A percentile compares a stretch with the other conserved stretches of the same genome.
phyloP scores from a whole-genome alignment of 2,329 filamentous ascomycete species.

The Macrophomina phaseolina region DNA sequence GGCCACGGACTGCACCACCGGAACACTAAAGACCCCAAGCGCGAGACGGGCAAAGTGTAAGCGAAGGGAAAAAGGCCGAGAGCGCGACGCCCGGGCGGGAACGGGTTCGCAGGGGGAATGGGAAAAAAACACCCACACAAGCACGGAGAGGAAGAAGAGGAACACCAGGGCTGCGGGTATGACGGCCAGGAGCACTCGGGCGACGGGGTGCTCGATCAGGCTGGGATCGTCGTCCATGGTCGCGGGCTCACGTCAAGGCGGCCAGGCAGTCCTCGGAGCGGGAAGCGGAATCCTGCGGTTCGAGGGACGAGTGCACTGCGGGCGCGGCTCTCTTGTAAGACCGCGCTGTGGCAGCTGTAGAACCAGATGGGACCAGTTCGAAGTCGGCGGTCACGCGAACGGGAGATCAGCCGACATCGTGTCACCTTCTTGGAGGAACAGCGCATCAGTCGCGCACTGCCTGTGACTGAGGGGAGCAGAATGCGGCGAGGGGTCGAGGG shows the following conservation, averaged over 20 bases:
- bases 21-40: background rate
- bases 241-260: background rate
- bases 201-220: background rate
- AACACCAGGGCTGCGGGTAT: slow-evolving; percentile 11
- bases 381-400: slow-evolving; percentile 6
- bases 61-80: background rate
- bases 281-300: too few relatives aligned
- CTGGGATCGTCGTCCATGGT: background rate
- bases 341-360: background rate
- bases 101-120: background rate
- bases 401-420: slow-evolving; percentile 1
- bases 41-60: background rate
- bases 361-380: background rate
- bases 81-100: too few relatives aligned
- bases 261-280: background rate
- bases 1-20: slow-evolving; percentile 4
- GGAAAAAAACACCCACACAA: background rate
- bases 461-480: background rate
- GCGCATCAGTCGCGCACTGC: background rate
- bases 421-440: background rate
- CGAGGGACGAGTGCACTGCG: background rate
- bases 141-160: slow-evolving; percentile 19
- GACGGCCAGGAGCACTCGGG: background rate
- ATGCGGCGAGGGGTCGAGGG: background rate
- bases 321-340: background rate